phyloP scores from a whole-genome alignment of 2,329 filamentous ascomycete genomes.

The Fusarium sulawesiense region DNA sequence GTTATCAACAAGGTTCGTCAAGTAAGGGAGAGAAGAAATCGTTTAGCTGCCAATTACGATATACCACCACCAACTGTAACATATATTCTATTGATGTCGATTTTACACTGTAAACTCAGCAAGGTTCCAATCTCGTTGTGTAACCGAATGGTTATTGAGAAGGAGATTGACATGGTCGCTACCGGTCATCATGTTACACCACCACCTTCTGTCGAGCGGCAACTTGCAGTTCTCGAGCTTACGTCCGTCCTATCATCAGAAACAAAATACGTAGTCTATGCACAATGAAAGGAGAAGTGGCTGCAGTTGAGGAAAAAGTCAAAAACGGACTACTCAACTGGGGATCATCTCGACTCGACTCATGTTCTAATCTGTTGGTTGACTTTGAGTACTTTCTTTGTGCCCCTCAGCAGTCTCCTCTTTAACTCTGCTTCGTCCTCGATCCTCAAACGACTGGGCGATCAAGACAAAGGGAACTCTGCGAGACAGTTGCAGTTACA shows the following conservation, averaged over 20 bases:
- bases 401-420: background rate
- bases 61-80: background rate
- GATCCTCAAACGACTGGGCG: conserved; percentile 25
- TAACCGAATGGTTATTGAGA: background rate
- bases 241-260: background rate
- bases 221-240: conserved; percentile 13
- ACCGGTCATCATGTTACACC: conserved; percentile 9
- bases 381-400: background rate
- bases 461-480: background rate
- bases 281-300: background rate
- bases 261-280: background rate
- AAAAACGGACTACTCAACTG: conserved; percentile 6
- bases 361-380: conserved; percentile 5
- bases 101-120: conserved; percentile 4
- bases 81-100: conserved; percentile 2
- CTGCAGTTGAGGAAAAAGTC: conserved; percentile 23
- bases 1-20: background rate
- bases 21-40: background rate
- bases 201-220: conserved; percentile 6
- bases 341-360: background rate
- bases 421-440: conserved; percentile 21
- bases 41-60: background rate
- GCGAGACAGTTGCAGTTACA: conserved; percentile 11
- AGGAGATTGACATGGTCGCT: conserved; percentile 23
- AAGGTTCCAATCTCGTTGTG: background rate